Evolutionary conservation across 2,329 filamentous ascomycete genomes (phyloP).

Genomic region (Incumbomyces delicatus): DNA sequence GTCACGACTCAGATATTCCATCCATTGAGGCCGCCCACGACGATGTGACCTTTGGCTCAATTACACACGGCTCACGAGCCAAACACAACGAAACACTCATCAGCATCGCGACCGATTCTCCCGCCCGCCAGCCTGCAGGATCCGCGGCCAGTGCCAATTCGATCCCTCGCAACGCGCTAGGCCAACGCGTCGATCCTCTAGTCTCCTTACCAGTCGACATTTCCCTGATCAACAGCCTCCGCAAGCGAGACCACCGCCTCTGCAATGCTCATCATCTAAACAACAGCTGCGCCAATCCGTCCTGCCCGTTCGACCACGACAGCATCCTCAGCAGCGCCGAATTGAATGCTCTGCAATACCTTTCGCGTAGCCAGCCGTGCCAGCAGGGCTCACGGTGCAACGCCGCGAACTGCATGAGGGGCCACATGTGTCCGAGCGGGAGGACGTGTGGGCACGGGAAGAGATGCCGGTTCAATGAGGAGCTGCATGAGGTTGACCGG

Average conservation of each 20-base stretch:
- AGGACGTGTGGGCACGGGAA: not conserved
- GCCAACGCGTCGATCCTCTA: not conserved
- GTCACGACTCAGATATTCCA: not conserved
- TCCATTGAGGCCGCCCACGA: not conserved
- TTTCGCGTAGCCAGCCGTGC: not conserved
- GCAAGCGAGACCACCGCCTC: not conserved
- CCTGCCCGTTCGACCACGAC: not conserved
- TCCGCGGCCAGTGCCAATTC: not conserved
- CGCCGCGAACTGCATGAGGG: not conserved
- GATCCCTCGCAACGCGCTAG: not conserved
- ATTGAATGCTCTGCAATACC: not conserved
- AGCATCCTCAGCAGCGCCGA: not conserved
- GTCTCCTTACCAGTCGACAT: not conserved
- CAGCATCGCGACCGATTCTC: too few relatives aligned
- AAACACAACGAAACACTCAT: too few relatives aligned
- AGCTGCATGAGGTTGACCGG: too few relatives aligned
- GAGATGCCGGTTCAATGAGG: not conserved
- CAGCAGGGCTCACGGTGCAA: not conserved
- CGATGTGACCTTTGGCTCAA: too few relatives aligned
- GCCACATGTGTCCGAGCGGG: constrained; percentile 3
- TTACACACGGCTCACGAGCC: too few relatives aligned
- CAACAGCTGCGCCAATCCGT: not conserved
- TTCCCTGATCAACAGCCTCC: not conserved
- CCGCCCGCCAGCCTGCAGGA: too few relatives aligned
- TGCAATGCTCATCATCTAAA: constrained; percentile 1